Evolutionary conservation across 768 basidiomycete genomes (phyloP), one percentile per base, ranked within the genome.

Genomic region (Pleurotus tuber-regium): DNA sequence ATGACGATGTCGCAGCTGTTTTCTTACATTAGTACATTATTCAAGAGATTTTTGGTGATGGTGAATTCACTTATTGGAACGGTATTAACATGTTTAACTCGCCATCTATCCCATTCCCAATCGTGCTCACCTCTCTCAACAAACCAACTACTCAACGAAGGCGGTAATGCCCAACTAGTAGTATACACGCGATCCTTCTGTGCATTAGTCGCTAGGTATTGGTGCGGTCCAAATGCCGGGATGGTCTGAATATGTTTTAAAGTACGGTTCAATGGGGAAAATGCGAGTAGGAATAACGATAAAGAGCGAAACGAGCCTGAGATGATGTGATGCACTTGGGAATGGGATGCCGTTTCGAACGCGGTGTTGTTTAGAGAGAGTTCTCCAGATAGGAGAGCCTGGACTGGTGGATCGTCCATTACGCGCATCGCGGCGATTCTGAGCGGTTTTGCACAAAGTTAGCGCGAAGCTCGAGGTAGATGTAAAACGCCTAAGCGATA

Each of bases 1-100:
- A 81, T 0, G 78, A 80, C 4, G 80, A 82, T 0, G 74, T 76
- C 7, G 80, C 77, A n/a, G 77, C 77, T 79, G 51, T 1, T 44
- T 16, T 36, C 29, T 16, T 35, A 38, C 16, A 18, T 56, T 40
- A 21, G 39, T 28, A 41, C 18, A 30, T 2, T 51, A n/a, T n/a
- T n/a, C n/a, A n/a, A n/a, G n/a, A n/a, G n/a, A n/a, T n/a, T n/a
- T n/a, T n/a, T n/a, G n/a, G n/a, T n/a, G n/a, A n/a, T n/a, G n/a
- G n/a, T 21, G 28, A 4, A 65, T 70, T 26, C 51, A 79, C 77
- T 76, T 50, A 80, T 79, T 2, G 73, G 69, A 1, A 73, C 69
- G 24, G 58, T 72, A 50, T 76, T 73, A n/a, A 79, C 54, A 47
- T 72, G 73, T 16, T 60, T 61, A 3, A 78, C 60, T 3, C 57